phyloP scores from a whole-genome alignment of 2,329 filamentous ascomycete genomes.

The Calonectria naviculata region DNA sequence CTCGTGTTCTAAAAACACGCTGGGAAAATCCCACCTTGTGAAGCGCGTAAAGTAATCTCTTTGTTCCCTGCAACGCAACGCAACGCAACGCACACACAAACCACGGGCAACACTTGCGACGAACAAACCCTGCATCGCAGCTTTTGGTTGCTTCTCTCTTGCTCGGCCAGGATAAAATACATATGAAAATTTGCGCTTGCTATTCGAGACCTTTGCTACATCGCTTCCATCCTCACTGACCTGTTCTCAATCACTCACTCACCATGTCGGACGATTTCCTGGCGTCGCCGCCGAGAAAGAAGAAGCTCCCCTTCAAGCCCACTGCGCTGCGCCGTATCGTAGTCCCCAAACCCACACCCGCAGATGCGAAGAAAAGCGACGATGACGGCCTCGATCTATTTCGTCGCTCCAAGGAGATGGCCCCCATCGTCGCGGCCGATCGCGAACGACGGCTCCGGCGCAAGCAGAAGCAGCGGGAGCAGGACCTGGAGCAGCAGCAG shows the following conservation, averaged over 20 bases:
- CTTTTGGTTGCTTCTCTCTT: not conserved
- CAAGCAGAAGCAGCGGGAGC: constrained; percentile 39
- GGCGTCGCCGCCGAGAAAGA: constrained; percentile 45
- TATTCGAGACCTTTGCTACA: constrained; percentile 19
- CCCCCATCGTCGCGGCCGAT: constrained; percentile 56
- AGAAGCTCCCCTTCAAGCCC: constrained; percentile 62
- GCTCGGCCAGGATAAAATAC: not conserved
- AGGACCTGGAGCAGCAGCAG: constrained; percentile 32
- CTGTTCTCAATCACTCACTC: constrained; percentile 2
- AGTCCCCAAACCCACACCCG: constrained; percentile 36
- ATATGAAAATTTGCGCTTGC: not conserved
- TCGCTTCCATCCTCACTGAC: not conserved
- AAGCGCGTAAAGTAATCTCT: constrained; percentile 33
- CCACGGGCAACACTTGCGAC: not conserved
- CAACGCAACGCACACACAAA: not conserved
- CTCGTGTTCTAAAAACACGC: constrained; percentile 18
- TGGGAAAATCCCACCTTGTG: constrained; percentile 5
- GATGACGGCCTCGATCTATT: constrained; percentile 60
- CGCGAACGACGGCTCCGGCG: constrained; percentile 45
- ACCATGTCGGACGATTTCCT: constrained; percentile 47
- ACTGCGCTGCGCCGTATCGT: constrained; percentile 53
- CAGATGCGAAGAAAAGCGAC: constrained; percentile 33
- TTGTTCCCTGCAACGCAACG: constrained; percentile 1
- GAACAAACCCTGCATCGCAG: not conserved
- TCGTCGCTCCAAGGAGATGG: constrained; percentile 61